These are phyloP conservation scores for Hamigera avellanea DNA, from an alignment of 495 filamentous ascomycete genomes.

Conservation along the genomic window DNA sequence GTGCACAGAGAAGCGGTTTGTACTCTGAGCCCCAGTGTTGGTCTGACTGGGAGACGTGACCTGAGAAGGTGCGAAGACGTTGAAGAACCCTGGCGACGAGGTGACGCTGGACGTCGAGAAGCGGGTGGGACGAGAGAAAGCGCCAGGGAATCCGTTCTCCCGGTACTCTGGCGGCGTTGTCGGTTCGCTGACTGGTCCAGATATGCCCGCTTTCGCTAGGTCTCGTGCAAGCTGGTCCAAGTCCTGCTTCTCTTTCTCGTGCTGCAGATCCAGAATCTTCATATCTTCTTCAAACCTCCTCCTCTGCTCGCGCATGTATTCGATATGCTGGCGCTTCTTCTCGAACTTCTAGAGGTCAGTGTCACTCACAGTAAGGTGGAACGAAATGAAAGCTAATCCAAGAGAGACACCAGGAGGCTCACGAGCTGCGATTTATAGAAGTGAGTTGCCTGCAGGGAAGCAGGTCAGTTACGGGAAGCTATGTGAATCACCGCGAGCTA, in stretches of 20 bases:
- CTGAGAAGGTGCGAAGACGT: conserved; percentile 60
- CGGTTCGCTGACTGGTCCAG: conserved; percentile 78
- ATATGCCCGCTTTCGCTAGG: conserved; percentile 47
- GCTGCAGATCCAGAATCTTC: conserved; percentile 70
- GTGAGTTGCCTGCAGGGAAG: conserved; percentile 13
- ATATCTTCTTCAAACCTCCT: conserved; percentile 79
- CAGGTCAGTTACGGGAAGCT: conserved; percentile 1
- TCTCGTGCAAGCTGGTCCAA: conserved; percentile 72
- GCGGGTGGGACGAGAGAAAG: conserved; percentile 65
- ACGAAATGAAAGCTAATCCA: neutral
- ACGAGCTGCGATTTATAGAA: conserved; percentile 34
- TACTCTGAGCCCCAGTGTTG: conserved; percentile 3
- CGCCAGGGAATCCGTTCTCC: conserved; percentile 60
- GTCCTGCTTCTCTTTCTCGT: conserved; percentile 68
- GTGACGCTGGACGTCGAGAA: conserved; percentile 75
- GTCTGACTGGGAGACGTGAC: conserved; percentile 43
- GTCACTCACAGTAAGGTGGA: neutral
- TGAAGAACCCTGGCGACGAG: conserved; percentile 67
- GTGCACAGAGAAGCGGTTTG: conserved; percentile 50
- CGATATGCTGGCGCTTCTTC: conserved; percentile 81
- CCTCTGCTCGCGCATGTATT: conserved; percentile 73
- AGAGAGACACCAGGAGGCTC: conserved; percentile 10
- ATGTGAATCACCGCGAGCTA: conserved; percentile 1
- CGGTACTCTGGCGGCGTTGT: conserved; percentile 94
- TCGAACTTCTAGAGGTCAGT: conserved; percentile 55